These are phyloP conservation scores for Sinapis alba DNA, from an alignment of 441 rosid genomes.

Conservation along the genomic window DNA sequence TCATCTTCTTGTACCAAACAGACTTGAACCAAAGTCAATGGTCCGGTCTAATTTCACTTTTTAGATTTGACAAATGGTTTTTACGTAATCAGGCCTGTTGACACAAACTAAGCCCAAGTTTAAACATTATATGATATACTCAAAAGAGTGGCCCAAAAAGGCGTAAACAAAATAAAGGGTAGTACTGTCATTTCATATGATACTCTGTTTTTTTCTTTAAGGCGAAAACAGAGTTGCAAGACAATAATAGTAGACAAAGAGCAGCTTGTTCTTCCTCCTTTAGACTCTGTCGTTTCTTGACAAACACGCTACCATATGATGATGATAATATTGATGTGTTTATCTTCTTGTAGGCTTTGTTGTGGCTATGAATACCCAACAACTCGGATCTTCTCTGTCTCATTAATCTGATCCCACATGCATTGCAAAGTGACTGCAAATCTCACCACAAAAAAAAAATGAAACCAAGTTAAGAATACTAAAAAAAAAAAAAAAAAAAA, in stretches of 20 bases:
- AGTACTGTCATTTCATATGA: conserved; percentile 15
- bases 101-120: background rate
- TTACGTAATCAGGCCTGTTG: background rate
- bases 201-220: conserved; percentile 12
- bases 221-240: conserved; percentile 65
- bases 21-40: background rate
- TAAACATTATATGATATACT: background rate
- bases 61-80: background rate
- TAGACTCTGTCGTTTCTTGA: conserved; percentile 65
- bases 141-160: background rate
- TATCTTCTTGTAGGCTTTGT: conserved; percentile 44
- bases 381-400: conserved; percentile 51
- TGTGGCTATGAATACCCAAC: conserved; percentile 35
- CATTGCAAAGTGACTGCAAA: conserved; percentile 84
- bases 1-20: background rate
- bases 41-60: background rate
- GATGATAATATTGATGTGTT: conserved; percentile 7
- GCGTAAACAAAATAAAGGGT: background rate
- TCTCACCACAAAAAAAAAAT: background rate
- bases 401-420: conserved; percentile 86
- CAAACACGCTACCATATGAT: conserved; percentile 20
- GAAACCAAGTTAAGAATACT: background rate
- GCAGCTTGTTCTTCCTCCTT: conserved; percentile 93
- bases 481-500: no score
- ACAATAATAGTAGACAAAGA: conserved; percentile 70